Base-by-base conservation (phyloP, 345 rosid genomes). In the Bruguiera sexangula region DNA sequence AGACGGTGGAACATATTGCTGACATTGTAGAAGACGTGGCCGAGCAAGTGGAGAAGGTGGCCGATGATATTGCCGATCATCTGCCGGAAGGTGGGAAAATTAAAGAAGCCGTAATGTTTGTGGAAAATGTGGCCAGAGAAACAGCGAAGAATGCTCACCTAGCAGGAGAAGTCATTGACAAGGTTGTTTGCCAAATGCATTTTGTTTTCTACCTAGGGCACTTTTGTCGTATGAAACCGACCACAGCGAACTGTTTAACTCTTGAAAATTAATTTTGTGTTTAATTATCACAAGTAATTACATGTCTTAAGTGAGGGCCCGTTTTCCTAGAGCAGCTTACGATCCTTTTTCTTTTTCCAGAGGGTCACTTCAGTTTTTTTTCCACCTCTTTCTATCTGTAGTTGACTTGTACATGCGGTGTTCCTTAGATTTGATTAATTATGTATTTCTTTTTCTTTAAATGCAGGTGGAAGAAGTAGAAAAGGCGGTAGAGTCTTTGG, bases 1-100 rank as follows among this genome's bases (percentile, higher is more conserved):
- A 82, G 67, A 62, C 62, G 54, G 81, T 69, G 5, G 89, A 82
- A 29, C 43, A 69, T 0, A 72, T 85, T 0, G 56, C 81, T 31
- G 87, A 85, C 3, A 34, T 62, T 0, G 79, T 85, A 6, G 92
- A 87, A 70, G 69, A 80, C 30, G 83, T 78, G 69, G 85, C 89
- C 0, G 86, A 80, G 79, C 73, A 68, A 63, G 82, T 85, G 55
- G 92, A 79, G 70, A 73, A 85, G 73, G 75, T 76, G 24, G 87
- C 89, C 9, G 89, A 80, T 27, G 86, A 77, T 31, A 26, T 85
- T 0, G 84, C 62, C 18, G 79, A 85, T 37, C 65, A 65, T 48
- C 75, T 85, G 62, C 89, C 89, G 9, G 76, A 71, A 0, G 88
- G 81, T 13, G 76, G 87, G 6, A 77, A 76, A 58, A 80, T 87